A percentile compares a stretch with the other conserved stretches of the same genome.
Conservation (phyloP, 306 rosid species). For the Rosa chinensis region DNA sequence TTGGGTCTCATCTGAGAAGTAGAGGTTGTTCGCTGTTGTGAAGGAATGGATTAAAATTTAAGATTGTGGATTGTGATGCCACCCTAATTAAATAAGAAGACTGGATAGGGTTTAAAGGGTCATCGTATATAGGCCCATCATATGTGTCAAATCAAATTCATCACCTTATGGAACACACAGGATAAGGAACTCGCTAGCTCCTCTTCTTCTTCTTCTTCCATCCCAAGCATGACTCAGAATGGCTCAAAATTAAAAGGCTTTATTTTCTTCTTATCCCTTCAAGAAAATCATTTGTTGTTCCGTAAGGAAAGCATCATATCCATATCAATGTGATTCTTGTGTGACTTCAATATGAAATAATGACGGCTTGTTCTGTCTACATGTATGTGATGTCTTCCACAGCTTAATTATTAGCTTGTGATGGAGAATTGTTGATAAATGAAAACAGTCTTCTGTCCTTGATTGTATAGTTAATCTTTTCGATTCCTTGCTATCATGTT, state of each 20-base stretch:
- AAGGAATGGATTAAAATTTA: neutral
- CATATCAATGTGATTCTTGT: neutral
- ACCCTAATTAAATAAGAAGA: neutral
- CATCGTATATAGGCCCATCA: constrained; percentile 1
- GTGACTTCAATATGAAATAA: neutral
- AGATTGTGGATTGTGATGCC: constrained; percentile 10
- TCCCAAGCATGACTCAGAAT: neutral
- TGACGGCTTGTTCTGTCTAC: constrained; percentile 8
- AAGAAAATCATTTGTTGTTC: neutral
- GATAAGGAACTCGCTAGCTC: constrained; percentile 7
- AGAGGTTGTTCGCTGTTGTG: neutral
- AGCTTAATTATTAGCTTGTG: neutral
- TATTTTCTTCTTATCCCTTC: constrained; percentile 16
- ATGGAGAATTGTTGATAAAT: neutral
- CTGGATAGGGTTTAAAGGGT: constrained; percentile 1
- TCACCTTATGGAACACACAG: neutral
- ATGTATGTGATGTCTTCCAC: neutral
- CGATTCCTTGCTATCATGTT: too few relatives aligned
- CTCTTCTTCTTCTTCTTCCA: neutral
- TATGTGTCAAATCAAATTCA: constrained; percentile 4
- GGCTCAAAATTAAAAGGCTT: constrained; percentile 5
- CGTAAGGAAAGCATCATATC: neutral
- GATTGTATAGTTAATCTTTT: neutral
- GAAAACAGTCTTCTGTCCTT: neutral
- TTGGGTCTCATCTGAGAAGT: neutral